Percentiles rank a stretch among this genome's conserved stretches.
phyloP scores from a whole-genome alignment of 768 basidiomycete genomes.

The Leccinum boreale region DNA sequence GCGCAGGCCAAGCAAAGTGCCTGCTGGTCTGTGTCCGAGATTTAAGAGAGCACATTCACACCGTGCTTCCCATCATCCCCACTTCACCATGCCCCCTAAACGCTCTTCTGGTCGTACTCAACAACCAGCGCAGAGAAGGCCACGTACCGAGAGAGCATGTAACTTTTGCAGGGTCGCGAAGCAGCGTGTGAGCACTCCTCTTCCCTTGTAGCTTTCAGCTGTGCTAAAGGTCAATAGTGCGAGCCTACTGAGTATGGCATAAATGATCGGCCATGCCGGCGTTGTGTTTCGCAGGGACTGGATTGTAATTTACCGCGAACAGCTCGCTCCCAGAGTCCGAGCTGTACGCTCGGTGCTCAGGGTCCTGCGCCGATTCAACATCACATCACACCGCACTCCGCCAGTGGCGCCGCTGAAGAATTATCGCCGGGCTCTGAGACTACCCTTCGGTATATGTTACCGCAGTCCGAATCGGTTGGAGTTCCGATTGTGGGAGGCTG shows the following conservation, averaged over 20 bases:
- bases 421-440: constrained; percentile 1
- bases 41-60: constrained; percentile 16
- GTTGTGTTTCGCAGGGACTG: constrained; percentile 14
- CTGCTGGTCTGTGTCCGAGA: constrained; percentile 7
- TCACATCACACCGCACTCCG: neutral
- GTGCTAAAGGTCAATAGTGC: constrained; percentile 17
- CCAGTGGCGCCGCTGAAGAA: constrained; percentile 8
- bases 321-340: constrained; percentile 23
- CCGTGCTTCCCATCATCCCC: constrained; percentile 7
- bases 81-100: constrained; percentile 13
- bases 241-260: constrained; percentile 13
- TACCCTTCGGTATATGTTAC: constrained; percentile 3
- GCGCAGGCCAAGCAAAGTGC: constrained; percentile 3
- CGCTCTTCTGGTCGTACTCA: constrained; percentile 7
- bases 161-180: constrained; percentile 17
- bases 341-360: constrained; percentile 7
- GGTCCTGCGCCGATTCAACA: constrained; percentile 6
- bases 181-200: constrained; percentile 14
- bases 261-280: constrained; percentile 19
- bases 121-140: constrained; percentile 12
- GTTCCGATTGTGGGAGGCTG: constrained; percentile 1
- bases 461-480: constrained; percentile 1
- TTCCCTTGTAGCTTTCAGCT: neutral
- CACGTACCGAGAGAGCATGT: constrained; percentile 17
- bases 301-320: constrained; percentile 13